Base-by-base conservation (phyloP, 208 protist species). In the Leishmania aethiopica region DNA sequence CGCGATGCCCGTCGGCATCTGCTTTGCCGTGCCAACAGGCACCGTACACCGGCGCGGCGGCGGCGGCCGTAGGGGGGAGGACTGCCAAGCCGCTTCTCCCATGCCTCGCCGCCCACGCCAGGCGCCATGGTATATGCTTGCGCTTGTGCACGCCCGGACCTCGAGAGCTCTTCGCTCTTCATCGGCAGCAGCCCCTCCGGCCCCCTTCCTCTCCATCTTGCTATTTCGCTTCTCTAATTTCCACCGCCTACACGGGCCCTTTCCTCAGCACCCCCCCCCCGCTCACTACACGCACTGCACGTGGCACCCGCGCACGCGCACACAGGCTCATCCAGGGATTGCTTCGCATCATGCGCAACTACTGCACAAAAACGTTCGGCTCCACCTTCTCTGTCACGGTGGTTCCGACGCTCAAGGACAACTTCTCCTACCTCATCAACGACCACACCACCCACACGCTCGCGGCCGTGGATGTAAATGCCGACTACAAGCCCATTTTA, bases 391-490 rank as follows among this genome's bases (percentile, higher is more conserved):
- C 89, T 51, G 93, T 97, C 2, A 88, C 89, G n/a, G 87, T 94
- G 47, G 88, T 97, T 32, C 95, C 94, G 13, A 94, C 95, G 47
- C 86, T 98, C 40, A 85, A 90, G 69, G 97, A 99, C 84, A 99
- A 99, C 86, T 99, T 95, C 81, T 91, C 91, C 11, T 99, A 99
- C 83, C 75, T 98, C 3, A 91, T 99, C 77, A 79, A 95, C 64
- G 94, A 98, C 82, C 81, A 91, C 71, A 51, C 84, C 1, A 95
- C 89, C 6, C 84, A 90, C 59, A 80, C 77, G 3, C 77, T 95
- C 22, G 93, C 92, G 5, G 89, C 92, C 0, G 92, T 99, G n/a
- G 97, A 99, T 80, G 86, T 95, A n/a, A 95, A 94, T 53, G 84
- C 80, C 13, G 95, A 99, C 75, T 84, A 86, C 19, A 76, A 87